Conservation (phyloP, 139 green algal species). For the Chlorella sp. region DNA sequence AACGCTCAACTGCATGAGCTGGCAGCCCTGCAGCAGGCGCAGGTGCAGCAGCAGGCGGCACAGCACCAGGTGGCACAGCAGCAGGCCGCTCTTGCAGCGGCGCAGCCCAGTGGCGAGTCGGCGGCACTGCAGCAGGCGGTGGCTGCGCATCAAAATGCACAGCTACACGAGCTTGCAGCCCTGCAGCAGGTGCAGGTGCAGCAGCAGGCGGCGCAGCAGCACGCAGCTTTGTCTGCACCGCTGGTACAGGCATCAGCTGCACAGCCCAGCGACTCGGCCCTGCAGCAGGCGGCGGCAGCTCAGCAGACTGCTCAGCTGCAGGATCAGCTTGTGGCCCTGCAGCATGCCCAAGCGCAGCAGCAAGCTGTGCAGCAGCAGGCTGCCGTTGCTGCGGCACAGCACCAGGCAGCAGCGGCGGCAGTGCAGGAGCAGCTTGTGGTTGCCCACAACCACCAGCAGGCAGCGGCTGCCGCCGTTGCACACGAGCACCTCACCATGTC, state of each 20-base stretch:
- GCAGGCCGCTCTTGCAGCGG: slow-evolving; percentile 3
- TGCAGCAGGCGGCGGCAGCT: background rate
- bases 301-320: slow-evolving; percentile 25
- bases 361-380: slow-evolving; percentile 13
- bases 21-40: slow-evolving; percentile 11
- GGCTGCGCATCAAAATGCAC: background rate
- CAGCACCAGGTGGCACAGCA: slow-evolving; percentile 24
- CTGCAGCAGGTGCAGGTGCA: slow-evolving; percentile 17
- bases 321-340: slow-evolving; percentile 18
- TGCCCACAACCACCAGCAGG: background rate
- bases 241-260: slow-evolving; percentile 9
- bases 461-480: background rate
- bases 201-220: slow-evolving; percentile 16
- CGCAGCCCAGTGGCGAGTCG: background rate
- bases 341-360: slow-evolving; percentile 15
- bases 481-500: slow-evolving; percentile 19
- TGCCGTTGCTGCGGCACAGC: slow-evolving; percentile 23
- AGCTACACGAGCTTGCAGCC: slow-evolving; percentile 16
- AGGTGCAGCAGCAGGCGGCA: slow-evolving; percentile 12
- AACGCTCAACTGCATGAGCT: background rate
- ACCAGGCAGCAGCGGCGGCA: background rate
- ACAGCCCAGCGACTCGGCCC: background rate
- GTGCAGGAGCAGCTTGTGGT: slow-evolving; percentile 22
- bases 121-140: background rate
- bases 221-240: slow-evolving; percentile 2